phyloP scores from a whole-genome alignment of 768 basidiomycete species.

The Boletus pseudo-olivaceus region DNA sequence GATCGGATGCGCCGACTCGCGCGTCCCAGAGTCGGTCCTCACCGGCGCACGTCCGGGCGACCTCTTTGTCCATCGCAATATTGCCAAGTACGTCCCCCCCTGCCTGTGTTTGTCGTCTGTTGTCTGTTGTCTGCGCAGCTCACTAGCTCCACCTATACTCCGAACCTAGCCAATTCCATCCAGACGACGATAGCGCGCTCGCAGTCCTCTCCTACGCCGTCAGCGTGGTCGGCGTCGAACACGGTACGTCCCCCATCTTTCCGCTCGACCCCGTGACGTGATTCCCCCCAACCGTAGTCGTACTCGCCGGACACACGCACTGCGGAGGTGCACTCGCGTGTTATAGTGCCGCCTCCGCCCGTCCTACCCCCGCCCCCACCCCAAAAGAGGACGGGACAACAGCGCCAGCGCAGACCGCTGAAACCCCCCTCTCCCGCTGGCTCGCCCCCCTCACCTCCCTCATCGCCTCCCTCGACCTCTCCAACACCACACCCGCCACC shows the following conservation, averaged over 20 bases:
- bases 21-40: constrained; percentile 80
- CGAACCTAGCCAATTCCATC: constrained; percentile 56
- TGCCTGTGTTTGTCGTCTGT: no score
- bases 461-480: constrained; percentile 40
- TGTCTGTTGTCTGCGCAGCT: no score
- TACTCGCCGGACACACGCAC: constrained; percentile 78
- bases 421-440: constrained; percentile 63
- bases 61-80: constrained; percentile 85
- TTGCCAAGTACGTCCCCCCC: constrained; percentile 68
- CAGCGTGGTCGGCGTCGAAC: constrained; percentile 63
- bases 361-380: constrained; percentile 17
- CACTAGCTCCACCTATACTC: neutral
- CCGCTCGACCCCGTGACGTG: no score
- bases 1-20: constrained; percentile 85
- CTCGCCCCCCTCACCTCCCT: constrained; percentile 62
- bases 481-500: constrained; percentile 31
- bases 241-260: constrained; percentile 50
- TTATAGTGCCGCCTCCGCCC: constrained; percentile 34
- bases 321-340: constrained; percentile 76
- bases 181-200: constrained; percentile 65
- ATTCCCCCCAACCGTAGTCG: constrained; percentile 50
- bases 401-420: no score
- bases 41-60: constrained; percentile 76
- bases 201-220: constrained; percentile 77
- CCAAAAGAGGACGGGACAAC: neutral